These are phyloP conservation scores for Dactylonectria estremocensis DNA, from an alignment of 2,329 filamentous ascomycete species.

Conservation along the genomic window DNA sequence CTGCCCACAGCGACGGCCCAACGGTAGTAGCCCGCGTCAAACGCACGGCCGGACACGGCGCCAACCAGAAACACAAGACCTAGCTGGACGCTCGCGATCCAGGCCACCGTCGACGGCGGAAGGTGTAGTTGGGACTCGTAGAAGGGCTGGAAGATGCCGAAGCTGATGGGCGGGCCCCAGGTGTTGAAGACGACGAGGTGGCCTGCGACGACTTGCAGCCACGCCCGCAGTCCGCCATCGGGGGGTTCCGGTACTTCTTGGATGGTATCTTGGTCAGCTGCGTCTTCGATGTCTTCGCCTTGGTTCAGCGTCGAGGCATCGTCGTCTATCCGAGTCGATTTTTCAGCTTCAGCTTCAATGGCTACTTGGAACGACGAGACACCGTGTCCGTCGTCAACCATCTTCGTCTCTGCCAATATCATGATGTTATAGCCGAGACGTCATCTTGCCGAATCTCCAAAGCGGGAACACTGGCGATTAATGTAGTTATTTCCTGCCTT, in stretches of 20 bases:
- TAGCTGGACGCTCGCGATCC: conserved; percentile 65
- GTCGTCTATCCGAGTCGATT: conserved; percentile 15
- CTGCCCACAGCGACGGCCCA: conserved; percentile 53
- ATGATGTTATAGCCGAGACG: background rate
- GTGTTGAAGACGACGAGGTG: conserved; percentile 57
- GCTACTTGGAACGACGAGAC: background rate
- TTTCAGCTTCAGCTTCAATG: background rate
- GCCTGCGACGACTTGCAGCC: conserved; percentile 57
- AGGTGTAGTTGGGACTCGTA: conserved; percentile 54
- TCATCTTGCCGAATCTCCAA: background rate
- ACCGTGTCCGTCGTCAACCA: conserved; percentile 2
- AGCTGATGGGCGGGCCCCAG: conserved; percentile 59
- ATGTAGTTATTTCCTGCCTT: conserved; percentile 18
- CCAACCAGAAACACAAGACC: conserved; percentile 60
- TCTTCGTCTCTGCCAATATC: conserved; percentile 1
- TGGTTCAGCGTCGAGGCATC: conserved; percentile 18
- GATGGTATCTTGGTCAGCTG: background rate
- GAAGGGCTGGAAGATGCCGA: conserved; percentile 58
- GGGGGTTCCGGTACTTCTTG: conserved; percentile 43
- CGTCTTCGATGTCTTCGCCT: conserved; percentile 13
- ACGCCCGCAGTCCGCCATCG: conserved; percentile 56
- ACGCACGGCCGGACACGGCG: conserved; percentile 58
- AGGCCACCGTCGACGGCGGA: conserved; percentile 59
- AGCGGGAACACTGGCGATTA: conserved; percentile 7
- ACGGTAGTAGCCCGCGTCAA: conserved; percentile 60